Evolutionary conservation across 208 protist species (phyloP).

Genomic region (Leptomonas pyrrhocoris): DNA sequence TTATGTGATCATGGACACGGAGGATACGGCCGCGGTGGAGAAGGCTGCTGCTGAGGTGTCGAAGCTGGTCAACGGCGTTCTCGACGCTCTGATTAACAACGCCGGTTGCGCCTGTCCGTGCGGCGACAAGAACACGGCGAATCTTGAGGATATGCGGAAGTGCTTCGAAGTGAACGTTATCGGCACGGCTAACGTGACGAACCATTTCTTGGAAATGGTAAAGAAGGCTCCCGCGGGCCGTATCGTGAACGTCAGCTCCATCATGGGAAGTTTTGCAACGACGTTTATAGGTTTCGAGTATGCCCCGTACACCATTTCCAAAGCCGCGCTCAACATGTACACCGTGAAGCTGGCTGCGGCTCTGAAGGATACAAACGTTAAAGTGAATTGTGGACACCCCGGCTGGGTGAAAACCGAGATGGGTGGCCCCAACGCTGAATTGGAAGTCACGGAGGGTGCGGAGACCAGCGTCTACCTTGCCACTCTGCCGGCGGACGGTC

Average conservation of each 20-base stretch:
- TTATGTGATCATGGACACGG: constrained; percentile 52
- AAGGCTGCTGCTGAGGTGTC: constrained; percentile 49
- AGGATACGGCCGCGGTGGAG: constrained; percentile 49
- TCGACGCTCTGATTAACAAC: constrained; percentile 85
- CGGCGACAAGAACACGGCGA: constrained; percentile 28
- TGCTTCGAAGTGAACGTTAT: constrained; percentile 73
- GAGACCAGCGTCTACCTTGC: constrained; percentile 77
- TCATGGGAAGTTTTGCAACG: constrained; percentile 62
- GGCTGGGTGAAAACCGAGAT: constrained; percentile 82
- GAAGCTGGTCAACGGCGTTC: constrained; percentile 33
- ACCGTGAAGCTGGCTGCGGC: constrained; percentile 67
- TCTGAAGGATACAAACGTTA: constrained; percentile 57
- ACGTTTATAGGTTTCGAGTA: constrained; percentile 11
- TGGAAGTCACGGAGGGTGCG: constrained; percentile 63
- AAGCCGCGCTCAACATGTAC: constrained; percentile 87
- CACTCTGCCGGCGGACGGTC: constrained; percentile 70
- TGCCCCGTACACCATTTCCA: constrained; percentile 60
- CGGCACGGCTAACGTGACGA: constrained; percentile 59
- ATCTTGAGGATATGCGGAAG: constrained; percentile 41
- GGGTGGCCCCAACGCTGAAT: constrained; percentile 47
- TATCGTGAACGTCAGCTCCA: constrained; percentile 80
- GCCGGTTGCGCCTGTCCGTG: constrained; percentile 34
- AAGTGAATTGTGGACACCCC: constrained; percentile 71
- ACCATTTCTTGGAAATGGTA: constrained; percentile 67
- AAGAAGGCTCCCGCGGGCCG: constrained; percentile 56